Percentiles rank a stretch among this genome's conserved stretches.
These are phyloP conservation scores for Trichoderma sp. DNA, from an alignment of 2,329 filamentous ascomycete species.

Conservation along the genomic window DNA sequence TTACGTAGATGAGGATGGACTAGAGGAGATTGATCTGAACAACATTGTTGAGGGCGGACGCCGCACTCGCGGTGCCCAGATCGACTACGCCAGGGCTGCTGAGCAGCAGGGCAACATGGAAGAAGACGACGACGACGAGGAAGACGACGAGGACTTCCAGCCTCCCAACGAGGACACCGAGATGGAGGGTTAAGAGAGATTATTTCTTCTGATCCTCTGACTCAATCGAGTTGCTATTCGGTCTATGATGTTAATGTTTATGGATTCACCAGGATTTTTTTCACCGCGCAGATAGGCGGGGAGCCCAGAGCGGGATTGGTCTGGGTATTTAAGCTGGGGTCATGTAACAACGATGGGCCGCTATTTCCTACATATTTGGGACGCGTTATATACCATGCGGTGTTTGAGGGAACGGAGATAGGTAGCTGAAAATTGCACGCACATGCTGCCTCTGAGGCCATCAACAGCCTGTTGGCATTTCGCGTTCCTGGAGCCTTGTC, in stretches of 20 bases:
- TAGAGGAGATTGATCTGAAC: slow-evolving; percentile 86
- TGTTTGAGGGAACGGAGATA: slow-evolving; percentile 3
- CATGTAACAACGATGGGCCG: slow-evolving; percentile 19
- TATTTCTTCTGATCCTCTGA: neutral
- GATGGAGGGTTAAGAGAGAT: slow-evolving; percentile 55
- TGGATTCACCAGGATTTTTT: slow-evolving; percentile 1
- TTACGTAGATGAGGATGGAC: slow-evolving; percentile 66
- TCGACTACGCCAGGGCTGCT: slow-evolving; percentile 91
- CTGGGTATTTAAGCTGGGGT: neutral
- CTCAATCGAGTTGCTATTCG: neutral
- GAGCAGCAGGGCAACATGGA: slow-evolving; percentile 75
- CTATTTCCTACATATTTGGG: slow-evolving; percentile 18
- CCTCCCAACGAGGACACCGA: slow-evolving; percentile 68
- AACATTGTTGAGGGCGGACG: slow-evolving; percentile 82
- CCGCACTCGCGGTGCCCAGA: slow-evolving; percentile 88
- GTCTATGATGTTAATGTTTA: slow-evolving; percentile 19
- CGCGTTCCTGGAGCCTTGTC: slow-evolving; percentile 16
- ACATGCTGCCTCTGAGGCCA: slow-evolving; percentile 4
- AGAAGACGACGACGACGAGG: slow-evolving; percentile 82
- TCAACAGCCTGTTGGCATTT: neutral
- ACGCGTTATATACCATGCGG: neutral
- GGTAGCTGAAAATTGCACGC: slow-evolving; percentile 12
- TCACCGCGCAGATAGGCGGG: neutral
- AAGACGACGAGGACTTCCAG: slow-evolving; percentile 73
- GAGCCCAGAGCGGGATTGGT: slow-evolving; percentile 10